Evolutionary conservation across 2,329 filamentous ascomycete genomes (phyloP).

Genomic region (Huntiella savannae): DNA sequence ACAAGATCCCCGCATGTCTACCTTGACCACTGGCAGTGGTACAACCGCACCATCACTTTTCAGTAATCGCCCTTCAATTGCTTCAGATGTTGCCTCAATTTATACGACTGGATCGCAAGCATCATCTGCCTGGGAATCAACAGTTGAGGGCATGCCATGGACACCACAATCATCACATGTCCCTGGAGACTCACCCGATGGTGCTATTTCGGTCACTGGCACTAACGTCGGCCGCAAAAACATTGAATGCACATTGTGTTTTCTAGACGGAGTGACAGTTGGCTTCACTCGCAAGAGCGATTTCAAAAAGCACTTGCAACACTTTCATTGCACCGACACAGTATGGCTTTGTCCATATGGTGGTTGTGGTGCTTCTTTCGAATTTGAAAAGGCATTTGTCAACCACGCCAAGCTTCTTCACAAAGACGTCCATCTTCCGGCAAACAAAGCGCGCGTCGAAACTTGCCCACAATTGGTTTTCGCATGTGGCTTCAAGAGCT

Average conservation of each 20-base stretch:
- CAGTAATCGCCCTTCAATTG: constrained; percentile 24
- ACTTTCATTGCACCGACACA: constrained; percentile 25
- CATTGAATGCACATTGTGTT: constrained; percentile 26
- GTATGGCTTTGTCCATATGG: constrained; percentile 25
- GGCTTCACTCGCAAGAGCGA: constrained; percentile 28
- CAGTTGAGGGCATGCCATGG: constrained; percentile 9
- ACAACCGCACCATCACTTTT: constrained; percentile 21
- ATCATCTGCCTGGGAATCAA: constrained; percentile 10
- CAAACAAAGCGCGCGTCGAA: constrained; percentile 23
- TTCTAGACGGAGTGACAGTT: constrained; percentile 25
- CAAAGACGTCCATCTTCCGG: constrained; percentile 23
- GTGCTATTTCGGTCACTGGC: constrained; percentile 12
- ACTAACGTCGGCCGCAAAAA: constrained; percentile 12
- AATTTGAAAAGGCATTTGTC: constrained; percentile 26
- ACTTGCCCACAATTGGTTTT: constrained; percentile 26
- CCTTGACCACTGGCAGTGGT: constrained; percentile 22
- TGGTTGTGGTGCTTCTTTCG: constrained; percentile 24
- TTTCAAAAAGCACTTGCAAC: constrained; percentile 30
- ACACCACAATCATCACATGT: constrained; percentile 6
- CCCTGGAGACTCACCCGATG: constrained; percentile 10
- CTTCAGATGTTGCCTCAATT: constrained; percentile 17
- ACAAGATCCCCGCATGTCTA: constrained; percentile 21
- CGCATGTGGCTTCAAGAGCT: constrained; percentile 24
- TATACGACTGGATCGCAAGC: constrained; percentile 8
- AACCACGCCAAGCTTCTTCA: constrained; percentile 26